Evolutionary conservation across 768 basidiomycete genomes (phyloP).

Genomic region (Lactarius sanguifluus): DNA sequence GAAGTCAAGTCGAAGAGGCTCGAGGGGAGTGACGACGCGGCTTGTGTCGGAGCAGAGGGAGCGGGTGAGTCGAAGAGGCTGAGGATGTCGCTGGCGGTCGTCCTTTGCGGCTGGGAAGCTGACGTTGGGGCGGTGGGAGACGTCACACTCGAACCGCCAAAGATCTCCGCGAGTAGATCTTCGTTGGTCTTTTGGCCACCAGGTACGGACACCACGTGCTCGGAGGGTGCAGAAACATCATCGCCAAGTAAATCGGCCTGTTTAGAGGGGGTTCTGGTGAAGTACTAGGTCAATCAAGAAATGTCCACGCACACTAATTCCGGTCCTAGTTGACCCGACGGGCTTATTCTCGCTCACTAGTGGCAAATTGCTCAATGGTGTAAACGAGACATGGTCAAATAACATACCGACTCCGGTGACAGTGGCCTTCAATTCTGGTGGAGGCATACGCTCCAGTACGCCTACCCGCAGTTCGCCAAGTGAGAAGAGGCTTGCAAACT

Average conservation of each 20-base stretch:
- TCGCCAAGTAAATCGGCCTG: constrained; percentile 81
- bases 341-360: constrained; percentile 94
- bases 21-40: constrained; percentile 31
- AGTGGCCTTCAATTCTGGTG: constrained; percentile 95
- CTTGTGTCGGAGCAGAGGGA: constrained; percentile 38
- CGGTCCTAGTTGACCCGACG: constrained; percentile 83
- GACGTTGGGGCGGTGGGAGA: constrained; percentile 39
- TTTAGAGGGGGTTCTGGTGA: constrained; percentile 2
- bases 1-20: constrained; percentile 30
- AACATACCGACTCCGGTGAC: constrained; percentile 86
- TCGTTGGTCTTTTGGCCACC: constrained; percentile 61
- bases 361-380: background rate
- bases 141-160: constrained; percentile 55
- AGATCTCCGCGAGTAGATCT: constrained; percentile 91
- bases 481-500: constrained; percentile 84
- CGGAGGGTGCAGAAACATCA: constrained; percentile 47
- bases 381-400: background rate
- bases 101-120: constrained; percentile 43
- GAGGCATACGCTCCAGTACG: constrained; percentile 98
- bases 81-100: constrained; percentile 85
- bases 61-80: constrained; percentile 69
- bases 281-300: background rate
- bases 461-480: constrained; percentile 75
- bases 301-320: constrained; percentile 56
- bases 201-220: constrained; percentile 44